Conservation (phyloP, 2,329 filamentous ascomycete species). For the Aspergillus viridinutans region DNA sequence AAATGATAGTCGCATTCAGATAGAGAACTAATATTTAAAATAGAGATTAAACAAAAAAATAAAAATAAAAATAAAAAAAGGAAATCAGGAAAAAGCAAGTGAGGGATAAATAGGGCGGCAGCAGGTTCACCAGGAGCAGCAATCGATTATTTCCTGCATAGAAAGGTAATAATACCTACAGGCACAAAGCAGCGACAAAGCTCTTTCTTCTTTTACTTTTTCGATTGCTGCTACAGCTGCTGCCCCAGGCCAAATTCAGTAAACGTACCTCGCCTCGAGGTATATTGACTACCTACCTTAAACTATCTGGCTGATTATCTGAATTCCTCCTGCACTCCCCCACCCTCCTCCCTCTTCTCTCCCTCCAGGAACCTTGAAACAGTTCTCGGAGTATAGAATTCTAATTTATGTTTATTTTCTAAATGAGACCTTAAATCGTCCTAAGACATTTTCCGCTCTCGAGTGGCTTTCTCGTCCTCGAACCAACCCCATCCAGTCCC, state of each 20-base stretch:
- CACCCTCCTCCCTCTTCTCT: not conserved
- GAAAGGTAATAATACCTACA: constrained; percentile 1
- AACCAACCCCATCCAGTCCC: constrained; percentile 11
- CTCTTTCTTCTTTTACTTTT: not conserved
- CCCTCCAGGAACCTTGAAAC: constrained; percentile 4
- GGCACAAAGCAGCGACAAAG: not conserved
- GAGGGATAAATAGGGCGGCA: constrained; percentile 2
- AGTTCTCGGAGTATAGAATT: not conserved
- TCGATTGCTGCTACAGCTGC: not conserved
- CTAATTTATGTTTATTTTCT: not conserved
- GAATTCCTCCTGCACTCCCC: not conserved
- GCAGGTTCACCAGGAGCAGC: not conserved
- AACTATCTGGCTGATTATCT: not conserved
- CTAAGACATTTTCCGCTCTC: constrained; percentile 16
- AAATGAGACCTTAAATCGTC: constrained; percentile 4
- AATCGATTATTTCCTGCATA: not conserved
- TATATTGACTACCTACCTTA: not conserved
- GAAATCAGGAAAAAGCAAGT: not conserved
- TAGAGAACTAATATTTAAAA: not conserved
- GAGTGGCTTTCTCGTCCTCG: constrained; percentile 3
- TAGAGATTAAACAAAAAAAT: not conserved
- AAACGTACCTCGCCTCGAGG: not conserved
- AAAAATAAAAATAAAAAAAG: not conserved
- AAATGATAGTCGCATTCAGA: not conserved
- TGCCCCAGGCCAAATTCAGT: not conserved